Evolutionary conservation across 495 filamentous ascomycete genomes (phyloP).

Genomic region (Daldinia caldariorum): DNA sequence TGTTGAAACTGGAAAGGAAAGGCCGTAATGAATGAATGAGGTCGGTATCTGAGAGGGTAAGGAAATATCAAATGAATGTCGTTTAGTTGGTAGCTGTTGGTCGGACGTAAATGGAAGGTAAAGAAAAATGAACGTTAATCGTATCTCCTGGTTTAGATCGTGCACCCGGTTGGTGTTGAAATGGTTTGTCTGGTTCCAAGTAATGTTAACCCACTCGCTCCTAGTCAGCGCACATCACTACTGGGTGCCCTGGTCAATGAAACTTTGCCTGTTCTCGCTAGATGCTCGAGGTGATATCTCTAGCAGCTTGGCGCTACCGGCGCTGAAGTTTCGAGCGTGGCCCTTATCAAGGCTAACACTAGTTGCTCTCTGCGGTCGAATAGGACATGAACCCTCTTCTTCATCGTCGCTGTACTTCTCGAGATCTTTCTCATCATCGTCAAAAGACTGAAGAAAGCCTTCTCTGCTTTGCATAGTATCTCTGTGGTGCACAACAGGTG

Average conservation of each 20-base stretch:
- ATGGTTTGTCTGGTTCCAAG: slow-evolving; percentile 22
- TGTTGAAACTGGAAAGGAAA: slow-evolving; percentile 39
- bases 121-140: slow-evolving; percentile 30
- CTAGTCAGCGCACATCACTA: slow-evolving; percentile 26
- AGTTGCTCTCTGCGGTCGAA: slow-evolving; percentile 64
- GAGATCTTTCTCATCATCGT: slow-evolving; percentile 44
- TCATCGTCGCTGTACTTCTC: slow-evolving; percentile 46
- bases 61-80: slow-evolving; percentile 46
- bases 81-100: slow-evolving; percentile 8
- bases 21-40: slow-evolving; percentile 47
- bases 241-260: slow-evolving; percentile 30
- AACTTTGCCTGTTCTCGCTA: slow-evolving; percentile 50
- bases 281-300: slow-evolving; percentile 66
- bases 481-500: slow-evolving; percentile 51
- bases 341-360: slow-evolving; percentile 70
- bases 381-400: slow-evolving; percentile 58
- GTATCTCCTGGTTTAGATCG: slow-evolving; percentile 38
- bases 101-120: slow-evolving; percentile 12
- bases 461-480: slow-evolving; percentile 63
- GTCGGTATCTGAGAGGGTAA: slow-evolving; percentile 41
- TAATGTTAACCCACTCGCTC: slow-evolving; percentile 21
- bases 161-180: slow-evolving; percentile 12
- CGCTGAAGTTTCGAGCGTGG: slow-evolving; percentile 75
- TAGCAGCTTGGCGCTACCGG: slow-evolving; percentile 75
- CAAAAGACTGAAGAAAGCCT: slow-evolving; percentile 67